A percentile compares a stretch with the other conserved stretches of the same genome.
These are phyloP conservation scores for Hypomyces perniciosus DNA, from an alignment of 2,329 filamentous ascomycete species.

Conservation along the genomic window DNA sequence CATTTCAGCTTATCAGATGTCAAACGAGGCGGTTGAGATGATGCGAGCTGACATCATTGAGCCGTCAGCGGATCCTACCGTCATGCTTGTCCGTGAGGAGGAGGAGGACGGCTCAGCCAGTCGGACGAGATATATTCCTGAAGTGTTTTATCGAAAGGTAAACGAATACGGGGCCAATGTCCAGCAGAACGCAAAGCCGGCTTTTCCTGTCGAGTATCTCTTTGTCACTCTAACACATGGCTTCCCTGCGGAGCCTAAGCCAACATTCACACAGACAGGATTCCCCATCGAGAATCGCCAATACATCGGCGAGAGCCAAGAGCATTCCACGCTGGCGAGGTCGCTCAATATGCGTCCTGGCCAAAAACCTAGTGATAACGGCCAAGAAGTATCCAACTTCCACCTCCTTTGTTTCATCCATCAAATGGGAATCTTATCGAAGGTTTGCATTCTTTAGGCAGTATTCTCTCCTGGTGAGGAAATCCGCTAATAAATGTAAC, in stretches of 20 bases:
- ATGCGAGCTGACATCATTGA: slow-evolving; percentile 91
- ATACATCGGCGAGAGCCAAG: slow-evolving; percentile 78
- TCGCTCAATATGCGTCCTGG: slow-evolving; percentile 58
- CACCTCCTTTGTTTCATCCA: slow-evolving; percentile 87
- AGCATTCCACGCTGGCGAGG: slow-evolving; percentile 62
- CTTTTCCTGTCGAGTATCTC: slow-evolving; percentile 94
- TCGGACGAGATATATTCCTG: slow-evolving; percentile 83
- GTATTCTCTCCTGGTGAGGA: background rate
- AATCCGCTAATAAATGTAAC: background rate
- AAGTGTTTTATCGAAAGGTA: slow-evolving; percentile 91
- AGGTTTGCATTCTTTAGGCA: slow-evolving; percentile 52
- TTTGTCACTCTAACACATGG: slow-evolving; percentile 94
- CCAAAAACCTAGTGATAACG: slow-evolving; percentile 55
- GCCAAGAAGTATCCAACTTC: slow-evolving; percentile 79
- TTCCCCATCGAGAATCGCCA: slow-evolving; percentile 94
- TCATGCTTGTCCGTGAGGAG: slow-evolving; percentile 92
- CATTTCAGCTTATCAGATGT: slow-evolving; percentile 89
- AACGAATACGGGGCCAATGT: slow-evolving; percentile 97
- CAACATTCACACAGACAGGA: slow-evolving; percentile 64
- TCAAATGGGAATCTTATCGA: slow-evolving; percentile 71
- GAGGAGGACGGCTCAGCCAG: slow-evolving; percentile 66
- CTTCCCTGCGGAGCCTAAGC: slow-evolving; percentile 76
- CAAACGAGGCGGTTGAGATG: slow-evolving; percentile 96
- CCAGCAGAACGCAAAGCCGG: slow-evolving; percentile 93
- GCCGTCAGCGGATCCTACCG: slow-evolving; percentile 82